These are phyloP conservation scores for Phytophthora melonis DNA, from an alignment of 352 stramenopile species.

Conservation along the genomic window DNA sequence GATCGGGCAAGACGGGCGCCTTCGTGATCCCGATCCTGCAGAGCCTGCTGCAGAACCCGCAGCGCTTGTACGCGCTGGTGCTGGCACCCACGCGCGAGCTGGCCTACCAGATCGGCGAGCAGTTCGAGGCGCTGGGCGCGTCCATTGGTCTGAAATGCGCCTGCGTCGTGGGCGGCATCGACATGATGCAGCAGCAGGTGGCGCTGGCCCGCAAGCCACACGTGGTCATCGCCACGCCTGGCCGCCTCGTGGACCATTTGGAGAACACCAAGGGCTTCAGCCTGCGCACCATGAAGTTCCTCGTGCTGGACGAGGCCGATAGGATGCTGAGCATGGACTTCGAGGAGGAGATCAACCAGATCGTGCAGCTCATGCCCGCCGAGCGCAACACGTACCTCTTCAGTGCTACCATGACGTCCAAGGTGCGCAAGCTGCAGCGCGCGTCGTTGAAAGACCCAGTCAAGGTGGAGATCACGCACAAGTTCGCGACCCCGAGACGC, in stretches of 20 bases:
- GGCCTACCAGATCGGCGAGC: slow-evolving; percentile 96
- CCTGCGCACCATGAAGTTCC: slow-evolving; percentile 90
- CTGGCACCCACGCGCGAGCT: slow-evolving; percentile 95
- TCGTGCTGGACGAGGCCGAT: slow-evolving; percentile 96
- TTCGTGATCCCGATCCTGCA: slow-evolving; percentile 96
- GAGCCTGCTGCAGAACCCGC: slow-evolving; percentile 90
- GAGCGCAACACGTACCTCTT: slow-evolving; percentile 98
- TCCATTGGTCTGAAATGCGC: slow-evolving; percentile 94
- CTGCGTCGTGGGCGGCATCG: slow-evolving; percentile 96
- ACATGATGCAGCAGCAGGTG: slow-evolving; percentile 98
- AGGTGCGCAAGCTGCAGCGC: slow-evolving; percentile 98
- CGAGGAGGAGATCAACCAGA: slow-evolving; percentile 99
- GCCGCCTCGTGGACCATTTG: slow-evolving; percentile 94
- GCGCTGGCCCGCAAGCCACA: slow-evolving; percentile 97
- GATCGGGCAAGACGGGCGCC: slow-evolving; percentile 95
- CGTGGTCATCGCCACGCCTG: slow-evolving; percentile 95
- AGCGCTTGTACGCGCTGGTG: slow-evolving; percentile 92
- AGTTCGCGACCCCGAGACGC: slow-evolving; percentile 98
- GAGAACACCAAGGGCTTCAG: slow-evolving; percentile 98
- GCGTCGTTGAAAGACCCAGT: slow-evolving; percentile 97
- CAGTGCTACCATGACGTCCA: slow-evolving; percentile 99
- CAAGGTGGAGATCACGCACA: slow-evolving; percentile 97
- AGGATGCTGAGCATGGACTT: slow-evolving; percentile 98
- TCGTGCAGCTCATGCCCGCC: slow-evolving; percentile 95
- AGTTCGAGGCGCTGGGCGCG: slow-evolving; percentile 92